Evolutionary conservation across 2,329 filamentous ascomycete genomes (phyloP).

Genomic region (Didymella pinodella): DNA sequence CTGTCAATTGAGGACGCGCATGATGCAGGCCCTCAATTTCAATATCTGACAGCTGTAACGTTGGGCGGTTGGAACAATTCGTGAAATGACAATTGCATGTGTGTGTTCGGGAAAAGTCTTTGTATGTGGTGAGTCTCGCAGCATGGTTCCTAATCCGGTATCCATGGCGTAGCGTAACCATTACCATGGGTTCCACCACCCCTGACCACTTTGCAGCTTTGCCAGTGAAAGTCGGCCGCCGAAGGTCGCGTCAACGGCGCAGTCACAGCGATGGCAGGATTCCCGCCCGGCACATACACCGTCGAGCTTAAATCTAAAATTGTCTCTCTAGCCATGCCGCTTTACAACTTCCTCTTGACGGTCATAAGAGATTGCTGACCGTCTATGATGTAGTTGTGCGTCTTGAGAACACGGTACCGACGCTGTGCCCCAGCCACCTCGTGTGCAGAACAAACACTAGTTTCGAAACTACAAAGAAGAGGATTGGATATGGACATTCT

Average conservation of each 20-base stretch:
- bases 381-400: constrained; percentile 28
- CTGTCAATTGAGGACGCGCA: constrained; percentile 14
- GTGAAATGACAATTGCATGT: constrained; percentile 2
- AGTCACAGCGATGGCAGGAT: constrained; percentile 28
- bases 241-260: constrained; percentile 33
- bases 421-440: constrained; percentile 19
- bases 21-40: constrained; percentile 17
- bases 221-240: constrained; percentile 29
- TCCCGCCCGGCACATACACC: constrained; percentile 30
- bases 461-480: constrained; percentile 2
- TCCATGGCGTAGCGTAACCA: constrained; percentile 24
- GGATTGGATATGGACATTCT: constrained; percentile 3
- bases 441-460: constrained; percentile 13
- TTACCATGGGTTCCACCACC: constrained; percentile 14
- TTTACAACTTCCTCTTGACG: background rate
- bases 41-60: constrained; percentile 18
- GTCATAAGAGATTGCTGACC: constrained; percentile 11
- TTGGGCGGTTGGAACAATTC: constrained; percentile 3
- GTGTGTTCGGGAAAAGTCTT: background rate
- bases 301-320: constrained; percentile 31
- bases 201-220: constrained; percentile 20
- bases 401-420: constrained; percentile 9
- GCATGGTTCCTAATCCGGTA: constrained; percentile 18
- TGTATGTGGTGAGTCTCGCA: constrained; percentile 15
- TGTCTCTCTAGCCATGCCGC: constrained; percentile 18